Percentiles rank a stretch among this genome's conserved stretches.
These are phyloP conservation scores for Kwoniella heveanensis DNA, from an alignment of 768 basidiomycete genomes.

Conservation along the genomic window DNA sequence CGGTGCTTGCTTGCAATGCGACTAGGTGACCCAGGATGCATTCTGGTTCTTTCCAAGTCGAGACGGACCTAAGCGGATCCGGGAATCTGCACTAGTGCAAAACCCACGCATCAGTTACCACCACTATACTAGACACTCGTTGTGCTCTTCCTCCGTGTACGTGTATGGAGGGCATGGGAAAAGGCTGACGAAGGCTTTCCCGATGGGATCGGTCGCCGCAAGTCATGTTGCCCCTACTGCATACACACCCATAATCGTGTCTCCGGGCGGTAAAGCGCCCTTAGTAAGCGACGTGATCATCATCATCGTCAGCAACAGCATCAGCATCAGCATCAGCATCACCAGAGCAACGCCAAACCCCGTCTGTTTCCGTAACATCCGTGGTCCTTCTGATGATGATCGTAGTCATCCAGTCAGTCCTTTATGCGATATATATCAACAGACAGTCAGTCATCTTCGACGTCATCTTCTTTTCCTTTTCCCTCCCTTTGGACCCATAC, in stretches of 20 bases:
- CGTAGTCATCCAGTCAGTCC: not conserved
- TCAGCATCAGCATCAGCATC: too few relatives aligned
- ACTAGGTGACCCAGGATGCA: too few relatives aligned
- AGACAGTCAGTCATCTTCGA: not conserved
- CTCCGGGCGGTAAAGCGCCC: not conserved
- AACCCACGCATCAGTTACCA: too few relatives aligned
- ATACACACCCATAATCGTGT: too few relatives aligned
- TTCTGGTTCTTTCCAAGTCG: not conserved
- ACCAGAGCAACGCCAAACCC: not conserved
- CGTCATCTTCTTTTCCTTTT: not conserved
- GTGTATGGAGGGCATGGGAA: not conserved
- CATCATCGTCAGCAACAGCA: not conserved
- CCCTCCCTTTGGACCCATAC: not conserved
- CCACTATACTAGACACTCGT: too few relatives aligned
- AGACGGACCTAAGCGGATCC: not conserved
- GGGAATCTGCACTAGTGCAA: not conserved
- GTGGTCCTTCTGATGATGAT: not conserved
- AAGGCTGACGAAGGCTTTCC: not conserved
- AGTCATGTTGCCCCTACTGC: too few relatives aligned
- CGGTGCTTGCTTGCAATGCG: not conserved
- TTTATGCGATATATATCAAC: not conserved
- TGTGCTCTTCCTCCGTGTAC: too few relatives aligned
- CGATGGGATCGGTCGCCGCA: not conserved
- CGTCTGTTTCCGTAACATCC: not conserved
- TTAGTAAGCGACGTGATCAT: slow-evolving; percentile 1